These are phyloP conservation scores for Tuber borchii DNA, from an alignment of 495 filamentous ascomycete genomes.

Conservation along the genomic window DNA sequence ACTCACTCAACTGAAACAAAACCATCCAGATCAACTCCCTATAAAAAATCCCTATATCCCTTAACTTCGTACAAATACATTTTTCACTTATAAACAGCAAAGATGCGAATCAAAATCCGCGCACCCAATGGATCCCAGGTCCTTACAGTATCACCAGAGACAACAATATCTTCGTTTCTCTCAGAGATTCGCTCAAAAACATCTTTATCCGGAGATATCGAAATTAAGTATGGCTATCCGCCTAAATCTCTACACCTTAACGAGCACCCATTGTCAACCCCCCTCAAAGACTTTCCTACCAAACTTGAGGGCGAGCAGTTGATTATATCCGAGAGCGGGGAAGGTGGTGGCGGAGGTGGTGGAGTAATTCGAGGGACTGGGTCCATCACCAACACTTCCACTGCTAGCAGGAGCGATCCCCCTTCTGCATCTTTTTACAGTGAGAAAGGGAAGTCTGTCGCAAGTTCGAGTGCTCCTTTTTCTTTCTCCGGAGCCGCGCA, in stretches of 20 bases:
- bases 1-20: neutral
- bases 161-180: slow-evolving; percentile 33
- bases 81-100: neutral
- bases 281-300: slow-evolving; percentile 53
- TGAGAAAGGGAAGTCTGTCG: slow-evolving; percentile 14
- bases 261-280: slow-evolving; percentile 46
- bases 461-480: slow-evolving; percentile 12
- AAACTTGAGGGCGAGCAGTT: slow-evolving; percentile 77
- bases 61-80: neutral
- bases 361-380: slow-evolving; percentile 28
- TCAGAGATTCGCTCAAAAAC: slow-evolving; percentile 28
- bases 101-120: slow-evolving; percentile 40
- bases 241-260: slow-evolving; percentile 61
- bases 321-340: slow-evolving; percentile 55
- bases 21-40: neutral
- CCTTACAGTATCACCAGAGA: slow-evolving; percentile 28
- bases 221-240: slow-evolving; percentile 85
- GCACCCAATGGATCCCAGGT: slow-evolving; percentile 36
- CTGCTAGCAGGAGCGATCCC: slow-evolving; percentile 19
- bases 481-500: slow-evolving; percentile 24
- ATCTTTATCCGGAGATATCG: slow-evolving; percentile 49
- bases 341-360: slow-evolving; percentile 10
- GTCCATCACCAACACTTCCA: slow-evolving; percentile 18
- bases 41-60: neutral
- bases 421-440: slow-evolving; percentile 19